These are phyloP conservation scores for Pyrenochaeta sp. DNA, from an alignment of 2,329 filamentous ascomycete species.

Conservation along the genomic window DNA sequence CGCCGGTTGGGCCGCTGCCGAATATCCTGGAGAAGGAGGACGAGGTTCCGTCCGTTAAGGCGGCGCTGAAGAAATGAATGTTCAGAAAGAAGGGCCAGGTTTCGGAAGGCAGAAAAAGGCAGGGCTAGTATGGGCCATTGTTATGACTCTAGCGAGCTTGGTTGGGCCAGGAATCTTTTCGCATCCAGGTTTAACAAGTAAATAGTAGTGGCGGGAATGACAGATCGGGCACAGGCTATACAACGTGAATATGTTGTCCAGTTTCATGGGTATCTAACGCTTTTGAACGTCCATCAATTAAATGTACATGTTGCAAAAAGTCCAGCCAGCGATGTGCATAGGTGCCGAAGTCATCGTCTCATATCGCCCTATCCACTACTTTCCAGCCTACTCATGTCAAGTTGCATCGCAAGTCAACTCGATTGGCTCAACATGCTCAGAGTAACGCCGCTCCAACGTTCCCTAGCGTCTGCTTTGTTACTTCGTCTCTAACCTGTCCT, in stretches of 20 bases:
- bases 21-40: constrained; percentile 80
- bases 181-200: not conserved
- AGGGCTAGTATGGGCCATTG: too few relatives aligned
- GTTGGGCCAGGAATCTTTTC: too few relatives aligned
- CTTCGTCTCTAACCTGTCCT: constrained; percentile 57
- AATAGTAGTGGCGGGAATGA: not conserved
- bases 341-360: not conserved
- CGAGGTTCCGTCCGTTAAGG: constrained; percentile 71
- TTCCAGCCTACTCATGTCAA: not conserved
- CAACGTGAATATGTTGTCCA: not conserved
- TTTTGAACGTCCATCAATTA: not conserved
- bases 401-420: not conserved
- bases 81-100: too few relatives aligned
- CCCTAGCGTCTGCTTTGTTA: constrained; percentile 55
- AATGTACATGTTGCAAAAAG: not conserved
- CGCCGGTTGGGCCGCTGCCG: constrained; percentile 83
- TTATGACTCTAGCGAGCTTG: too few relatives aligned
- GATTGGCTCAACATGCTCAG: constrained; percentile 18
- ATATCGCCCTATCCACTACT: not conserved
- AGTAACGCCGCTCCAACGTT: constrained; percentile 41
- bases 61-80: constrained; percentile 17
- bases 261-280: constrained; percentile 24
- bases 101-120: too few relatives aligned
- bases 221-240: not conserved
- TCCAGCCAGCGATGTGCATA: not conserved